Conservation (phyloP, 2,329 filamentous ascomycete species). For the Leptographium wingfieldii region DNA sequence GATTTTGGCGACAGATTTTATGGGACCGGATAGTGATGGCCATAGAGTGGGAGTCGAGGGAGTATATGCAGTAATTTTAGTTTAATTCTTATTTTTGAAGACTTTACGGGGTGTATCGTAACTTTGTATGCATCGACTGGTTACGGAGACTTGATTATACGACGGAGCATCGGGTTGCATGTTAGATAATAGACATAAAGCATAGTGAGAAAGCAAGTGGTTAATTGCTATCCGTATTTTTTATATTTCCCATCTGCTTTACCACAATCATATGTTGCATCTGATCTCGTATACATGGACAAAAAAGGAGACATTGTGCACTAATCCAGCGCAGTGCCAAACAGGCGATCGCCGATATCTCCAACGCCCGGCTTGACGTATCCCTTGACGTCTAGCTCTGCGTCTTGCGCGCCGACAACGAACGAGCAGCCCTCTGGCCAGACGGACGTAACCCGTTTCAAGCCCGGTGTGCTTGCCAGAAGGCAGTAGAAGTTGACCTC, state of each 20-base stretch:
- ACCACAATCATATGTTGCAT: background rate
- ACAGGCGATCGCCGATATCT: slow-evolving; percentile 80
- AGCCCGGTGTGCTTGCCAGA: slow-evolving; percentile 56
- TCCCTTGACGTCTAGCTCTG: slow-evolving; percentile 57
- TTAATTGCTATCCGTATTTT: background rate
- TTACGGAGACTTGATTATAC: no score
- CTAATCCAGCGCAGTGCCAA: slow-evolving; percentile 20
- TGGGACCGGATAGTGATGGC: background rate
- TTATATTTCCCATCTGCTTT: background rate
- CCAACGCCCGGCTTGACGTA: slow-evolving; percentile 87
- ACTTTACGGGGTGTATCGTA: no score
- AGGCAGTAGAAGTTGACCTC: slow-evolving; percentile 64
- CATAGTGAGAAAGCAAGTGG: no score
- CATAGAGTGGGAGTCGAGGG: no score
- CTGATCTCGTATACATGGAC: background rate
- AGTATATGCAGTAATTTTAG: no score
- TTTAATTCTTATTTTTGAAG: no score
- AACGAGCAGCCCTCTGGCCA: slow-evolving; percentile 68
- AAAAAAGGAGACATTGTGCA: no score
- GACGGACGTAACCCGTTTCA: slow-evolving; percentile 56
- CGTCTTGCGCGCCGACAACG: slow-evolving; percentile 71
- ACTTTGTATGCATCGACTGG: no score
- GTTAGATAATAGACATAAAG: no score
- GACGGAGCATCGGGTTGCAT: no score
- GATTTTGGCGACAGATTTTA: slow-evolving; percentile 4